Conservation (phyloP, 768 basidiomycete species). For the Cyclocybe aegerita region DNA sequence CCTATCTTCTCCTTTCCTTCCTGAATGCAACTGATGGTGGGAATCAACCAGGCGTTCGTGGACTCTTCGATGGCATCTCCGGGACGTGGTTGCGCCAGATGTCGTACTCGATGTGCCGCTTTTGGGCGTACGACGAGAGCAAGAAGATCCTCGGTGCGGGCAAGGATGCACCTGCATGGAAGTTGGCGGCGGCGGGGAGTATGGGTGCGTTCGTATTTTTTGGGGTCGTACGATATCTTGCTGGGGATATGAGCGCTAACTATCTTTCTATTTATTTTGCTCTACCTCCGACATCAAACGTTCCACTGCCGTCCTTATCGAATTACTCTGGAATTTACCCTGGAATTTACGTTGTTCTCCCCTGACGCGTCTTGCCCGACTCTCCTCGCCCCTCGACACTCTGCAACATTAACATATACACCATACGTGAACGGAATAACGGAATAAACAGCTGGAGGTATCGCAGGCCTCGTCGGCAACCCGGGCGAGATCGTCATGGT, state of each 20-base stretch:
- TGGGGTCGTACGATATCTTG: background rate
- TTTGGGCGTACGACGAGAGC: slow-evolving; percentile 91
- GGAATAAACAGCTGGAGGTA: slow-evolving; percentile 64
- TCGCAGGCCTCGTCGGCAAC: slow-evolving; percentile 88
- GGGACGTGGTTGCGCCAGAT: slow-evolving; percentile 92
- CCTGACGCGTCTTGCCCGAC: background rate
- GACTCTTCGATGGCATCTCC: slow-evolving; percentile 83
- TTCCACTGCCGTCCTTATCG: too few relatives aligned
- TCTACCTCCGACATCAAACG: background rate
- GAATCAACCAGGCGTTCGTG: slow-evolving; percentile 46
- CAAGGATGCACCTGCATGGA: slow-evolving; percentile 74
- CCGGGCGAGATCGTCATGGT: slow-evolving; percentile 88
- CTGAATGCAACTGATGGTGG: background rate
- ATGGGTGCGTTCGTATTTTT: slow-evolving; percentile 64
- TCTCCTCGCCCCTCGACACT: background rate
- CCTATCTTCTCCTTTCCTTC: slow-evolving; percentile 26
- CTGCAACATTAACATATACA: too few relatives aligned
- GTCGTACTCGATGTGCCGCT: slow-evolving; percentile 90
- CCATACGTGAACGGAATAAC: too few relatives aligned
- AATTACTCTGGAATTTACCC: too few relatives aligned
- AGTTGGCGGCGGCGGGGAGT: slow-evolving; percentile 76
- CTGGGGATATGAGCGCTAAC: background rate
- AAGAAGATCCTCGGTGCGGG: slow-evolving; percentile 80
- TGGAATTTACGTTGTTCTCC: background rate
- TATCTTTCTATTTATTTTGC: background rate